Evolutionary conservation across 805 yeast species (phyloP).

Genomic region (Wickerhamiella nectarea): DNA sequence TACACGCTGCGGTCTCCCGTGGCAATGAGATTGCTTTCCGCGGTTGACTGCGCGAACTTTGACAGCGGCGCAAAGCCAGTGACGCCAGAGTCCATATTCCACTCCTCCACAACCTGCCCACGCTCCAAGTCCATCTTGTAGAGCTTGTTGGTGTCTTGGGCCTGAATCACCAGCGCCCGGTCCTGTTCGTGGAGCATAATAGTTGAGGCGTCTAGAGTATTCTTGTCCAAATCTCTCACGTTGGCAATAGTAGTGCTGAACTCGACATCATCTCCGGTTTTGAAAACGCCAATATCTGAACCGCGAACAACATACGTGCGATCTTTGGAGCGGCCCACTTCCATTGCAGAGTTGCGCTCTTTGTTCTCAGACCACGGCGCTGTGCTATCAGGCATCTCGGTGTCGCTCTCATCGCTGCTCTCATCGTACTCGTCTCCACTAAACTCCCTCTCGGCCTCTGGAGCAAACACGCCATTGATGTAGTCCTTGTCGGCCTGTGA

Average conservation of each 20-base stretch:
- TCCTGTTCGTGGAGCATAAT: conserved; percentile 73
- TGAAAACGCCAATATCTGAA: conserved; percentile 67
- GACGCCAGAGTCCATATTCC: conserved; percentile 36
- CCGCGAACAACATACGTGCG: conserved; percentile 73
- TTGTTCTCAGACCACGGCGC: conserved; percentile 15
- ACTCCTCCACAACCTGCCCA: conserved; percentile 78
- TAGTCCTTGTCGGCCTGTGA: conserved; percentile 39
- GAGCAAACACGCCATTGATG: conserved; percentile 38
- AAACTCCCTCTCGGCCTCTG: conserved; percentile 21
- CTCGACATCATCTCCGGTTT: conserved; percentile 39
- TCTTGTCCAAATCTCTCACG: conserved; percentile 39
- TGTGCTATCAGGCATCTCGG: conserved; percentile 21
- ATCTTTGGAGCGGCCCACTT: conserved; percentile 56
- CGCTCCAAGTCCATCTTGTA: conserved; percentile 66
- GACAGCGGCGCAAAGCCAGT: conserved; percentile 49
- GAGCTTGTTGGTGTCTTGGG: conserved; percentile 33
- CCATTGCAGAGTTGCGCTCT: conserved; percentile 48
- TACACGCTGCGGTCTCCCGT: conserved; percentile 52
- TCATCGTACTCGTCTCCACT: conserved; percentile 27
- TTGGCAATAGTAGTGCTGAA: conserved; percentile 57
- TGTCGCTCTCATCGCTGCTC: conserved; percentile 25
- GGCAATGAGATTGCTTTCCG: conserved; percentile 64
- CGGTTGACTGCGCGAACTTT: conserved; percentile 60
- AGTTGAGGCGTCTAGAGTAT: conserved; percentile 40
- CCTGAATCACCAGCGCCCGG: conserved; percentile 51